phyloP scores from a whole-genome alignment of 306 rosid genomes.

The apple (Malus domestica) region ASM211411v1 NC_041800.1:26685733-26686232 shows the following conservation, averaged over 20 bases:
- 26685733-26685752: conserved; percentile 65
- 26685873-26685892: conserved; percentile 44
- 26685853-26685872: conserved; percentile 57
- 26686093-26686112: conserved; percentile 67
- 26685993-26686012: conserved; percentile 37
- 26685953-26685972: conserved; percentile 87
- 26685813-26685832: conserved; percentile 56
- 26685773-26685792: conserved; percentile 42
- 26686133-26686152: conserved; percentile 69
- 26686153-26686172: conserved; percentile 97
- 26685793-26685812: conserved; percentile 51
- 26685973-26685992: conserved; percentile 64
- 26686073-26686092: conserved; percentile 54
- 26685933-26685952: conserved; percentile 81
- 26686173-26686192: conserved; percentile 84
- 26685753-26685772: conserved; percentile 61
- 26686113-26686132: conserved; percentile 72
- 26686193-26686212: conserved; percentile 78
- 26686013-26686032: conserved; percentile 44
- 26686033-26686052: conserved; percentile 50
- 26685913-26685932: conserved; percentile 85
- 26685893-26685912: conserved; percentile 69
- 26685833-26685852: conserved; percentile 54
- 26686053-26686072: conserved; percentile 50
- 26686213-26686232: conserved; percentile 87